Conservation (phyloP, 257 asterid genomes). For the Solanum chilense region DNA sequence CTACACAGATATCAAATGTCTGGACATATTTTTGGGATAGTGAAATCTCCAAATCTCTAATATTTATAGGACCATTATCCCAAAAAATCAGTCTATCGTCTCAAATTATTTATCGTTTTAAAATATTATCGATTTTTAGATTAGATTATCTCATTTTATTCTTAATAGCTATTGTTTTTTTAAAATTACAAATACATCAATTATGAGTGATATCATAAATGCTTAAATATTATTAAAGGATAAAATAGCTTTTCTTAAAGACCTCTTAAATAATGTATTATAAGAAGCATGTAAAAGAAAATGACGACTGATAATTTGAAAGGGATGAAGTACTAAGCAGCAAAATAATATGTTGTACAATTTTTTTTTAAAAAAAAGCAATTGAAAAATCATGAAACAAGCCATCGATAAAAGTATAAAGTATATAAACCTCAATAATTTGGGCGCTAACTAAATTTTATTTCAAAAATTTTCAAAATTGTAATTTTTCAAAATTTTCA, state of each 20-base stretch:
- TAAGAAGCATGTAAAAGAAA: neutral
- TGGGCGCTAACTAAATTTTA: no score
- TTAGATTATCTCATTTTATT: neutral
- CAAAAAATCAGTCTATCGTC: neutral
- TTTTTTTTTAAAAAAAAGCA: neutral
- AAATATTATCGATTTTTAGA: neutral
- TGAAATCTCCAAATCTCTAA: neutral
- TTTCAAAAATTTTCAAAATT: no score
- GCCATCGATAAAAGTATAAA: no score
- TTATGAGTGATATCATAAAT: neutral
- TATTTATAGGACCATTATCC: neutral
- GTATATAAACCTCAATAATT: no score
- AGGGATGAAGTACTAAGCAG: neutral
- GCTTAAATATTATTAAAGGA: neutral
- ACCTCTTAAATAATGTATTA: neutral
- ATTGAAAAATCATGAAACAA: neutral
- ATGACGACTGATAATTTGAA: neutral
- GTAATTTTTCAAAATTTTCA: no score
- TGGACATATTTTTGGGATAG: constrained; percentile 5
- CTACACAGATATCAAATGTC: neutral
- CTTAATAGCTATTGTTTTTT: neutral
- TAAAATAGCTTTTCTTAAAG: neutral
- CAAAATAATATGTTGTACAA: neutral
- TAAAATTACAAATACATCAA: neutral
- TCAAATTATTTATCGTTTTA: neutral